Base-by-base conservation (phyloP, 257 asterid genomes). In the Solanum appendiculatum region DNA sequence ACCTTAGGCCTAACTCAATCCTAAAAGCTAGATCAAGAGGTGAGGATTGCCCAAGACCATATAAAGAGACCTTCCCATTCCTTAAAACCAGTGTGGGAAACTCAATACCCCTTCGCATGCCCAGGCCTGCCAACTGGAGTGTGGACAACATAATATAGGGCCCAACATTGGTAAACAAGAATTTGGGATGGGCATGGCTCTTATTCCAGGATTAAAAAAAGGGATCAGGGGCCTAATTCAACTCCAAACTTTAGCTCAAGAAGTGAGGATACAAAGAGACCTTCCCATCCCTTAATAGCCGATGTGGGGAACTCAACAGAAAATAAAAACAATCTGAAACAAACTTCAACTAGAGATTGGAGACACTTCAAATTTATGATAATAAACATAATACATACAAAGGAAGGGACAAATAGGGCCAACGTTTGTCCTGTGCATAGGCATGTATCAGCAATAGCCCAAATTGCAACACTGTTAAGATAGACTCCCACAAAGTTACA, bases 331-430 rank as follows among this genome's bases (percentile, higher is more conserved):
- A 0, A 48, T 9, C 68, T 48, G 44, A 48, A 27, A 80, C 44
- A 18, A 29, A 18, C 40, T 18, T 48, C 85, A 48, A 81, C 25
- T 31, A 10, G 40, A 23, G n/a, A 40, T 46, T 25, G 11, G 9
- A 14, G 69, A 25, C 37, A 2, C 21, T 78, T 18, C 51, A 66
- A 78, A 58, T 25, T 25, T 54, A 48, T 54, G 77, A 25, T n/a
- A 39, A 87, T 69, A 44, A 87, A 89, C 86, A 48, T 66, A 89
- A 85, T 87, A 87, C 99, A 36, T 95, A 97, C 99, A 95, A 20
- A 11, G 98, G 99, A 89, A 95, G 91, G 87, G 99, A 97, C 88
- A 97, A 60, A 89, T 94, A 97, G 40, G 99, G 98, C 98, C 98
- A 95, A 77, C 94, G 97, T 94, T 91, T 97, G 88, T 97, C 98